Evolutionary conservation across 2,329 filamentous ascomycete genomes (phyloP), one percentile per base, ranked within the genome.

Genomic region (Penicillium occitanis): DNA sequence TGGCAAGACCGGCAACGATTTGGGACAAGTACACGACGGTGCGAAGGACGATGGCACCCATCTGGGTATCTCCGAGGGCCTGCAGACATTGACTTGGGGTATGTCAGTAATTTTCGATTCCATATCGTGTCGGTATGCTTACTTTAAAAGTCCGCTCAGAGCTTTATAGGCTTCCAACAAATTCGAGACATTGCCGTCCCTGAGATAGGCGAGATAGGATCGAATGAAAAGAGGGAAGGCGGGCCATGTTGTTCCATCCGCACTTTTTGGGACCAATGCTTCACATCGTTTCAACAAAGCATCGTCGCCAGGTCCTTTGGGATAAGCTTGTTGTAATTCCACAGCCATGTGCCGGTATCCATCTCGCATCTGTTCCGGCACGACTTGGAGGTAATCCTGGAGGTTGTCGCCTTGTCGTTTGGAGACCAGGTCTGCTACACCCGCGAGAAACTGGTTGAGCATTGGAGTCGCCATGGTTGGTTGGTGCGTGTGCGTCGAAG

Each of bases 21-120:
- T 90, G 88, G 37, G 91, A 94, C 63, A 96, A 86, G 35, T 90
- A 90, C 71, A 97, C 88, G 74, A 92, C 91, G 2, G 92, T 93
- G 50, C 92, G 89, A 48, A 97, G 86, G 71, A 97, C 87, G 72
- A 97, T 85, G 35, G 90, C 86, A 37, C 94, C 94, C 75, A 93
- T 89, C 13, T 88, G 89, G 1, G 90, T 88, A 73, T 97, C 90
- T 6, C 88, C 87, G 58, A 97, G 86, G 0, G 93, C 93, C 22
- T 91, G 91, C 30, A 92, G 90, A 71, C 91, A 95, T 71, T 93
- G 90, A 73, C 92, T 94, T 58, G 22, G 22, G 35, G 19, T 6
- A 19, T 22, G n/a, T 50, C n/a, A 44, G 13, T 64, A 37, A 50
- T 6, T 46, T 60, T 42, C 17, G 7, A 46, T 35, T 40, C 2